Evolutionary conservation across 2,329 filamentous ascomycete species (phyloP).

Genomic region (Cladosporium sphaerospermum): DNA sequence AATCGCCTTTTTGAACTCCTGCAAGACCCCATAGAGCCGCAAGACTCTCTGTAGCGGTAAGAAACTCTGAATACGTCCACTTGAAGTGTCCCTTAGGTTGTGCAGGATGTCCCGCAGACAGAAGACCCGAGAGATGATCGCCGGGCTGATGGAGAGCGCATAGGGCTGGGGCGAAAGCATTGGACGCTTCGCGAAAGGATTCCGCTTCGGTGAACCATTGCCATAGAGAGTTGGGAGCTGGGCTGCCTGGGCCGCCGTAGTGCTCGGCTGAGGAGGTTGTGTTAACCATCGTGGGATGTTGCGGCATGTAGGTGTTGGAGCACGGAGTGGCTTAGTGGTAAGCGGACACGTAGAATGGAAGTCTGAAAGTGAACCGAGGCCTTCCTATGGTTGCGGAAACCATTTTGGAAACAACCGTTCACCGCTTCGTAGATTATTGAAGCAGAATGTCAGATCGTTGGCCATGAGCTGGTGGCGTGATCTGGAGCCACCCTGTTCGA

Average conservation of each 20-base stretch:
- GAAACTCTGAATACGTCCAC: neutral
- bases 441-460: no score
- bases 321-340: no score
- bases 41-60: neutral
- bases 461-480: no score
- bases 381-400: no score
- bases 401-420: no score
- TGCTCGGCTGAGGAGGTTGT: neutral
- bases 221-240: neutral
- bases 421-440: no score
- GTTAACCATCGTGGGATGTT: no score
- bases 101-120: neutral
- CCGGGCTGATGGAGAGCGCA: neutral
- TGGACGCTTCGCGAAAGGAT: neutral
- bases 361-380: no score
- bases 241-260: neutral
- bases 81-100: neutral
- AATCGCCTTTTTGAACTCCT: neutral
- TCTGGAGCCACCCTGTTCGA: no score
- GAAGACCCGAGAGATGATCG: neutral
- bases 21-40: neutral
- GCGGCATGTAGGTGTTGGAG: no score
- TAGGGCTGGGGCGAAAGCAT: neutral
- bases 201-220: neutral
- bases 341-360: no score